phyloP scores from a whole-genome alignment of 768 basidiomycete species.

The Sporobolomyces phaffii region DNA sequence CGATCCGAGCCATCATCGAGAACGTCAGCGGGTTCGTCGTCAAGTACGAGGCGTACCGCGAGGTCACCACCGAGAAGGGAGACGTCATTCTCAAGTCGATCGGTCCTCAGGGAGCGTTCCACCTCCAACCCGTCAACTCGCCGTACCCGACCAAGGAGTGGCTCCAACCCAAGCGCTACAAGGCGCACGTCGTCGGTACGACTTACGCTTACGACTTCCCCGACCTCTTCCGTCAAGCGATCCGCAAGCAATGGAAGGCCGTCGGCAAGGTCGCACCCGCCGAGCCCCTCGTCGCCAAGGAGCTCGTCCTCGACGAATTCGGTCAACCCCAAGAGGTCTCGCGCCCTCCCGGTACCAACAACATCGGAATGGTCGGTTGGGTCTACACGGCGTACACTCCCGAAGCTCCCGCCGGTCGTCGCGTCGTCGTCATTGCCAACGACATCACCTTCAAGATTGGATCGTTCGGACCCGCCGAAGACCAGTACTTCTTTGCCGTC shows the following conservation, averaged over 20 bases:
- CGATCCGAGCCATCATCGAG: conserved; percentile 95
- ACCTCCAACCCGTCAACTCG: conserved; percentile 88
- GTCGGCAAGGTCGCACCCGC: conserved; percentile 69
- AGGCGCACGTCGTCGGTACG: conserved; percentile 94
- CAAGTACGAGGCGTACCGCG: conserved; percentile 96
- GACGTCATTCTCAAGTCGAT: conserved; percentile 95
- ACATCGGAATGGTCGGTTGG: conserved; percentile 97
- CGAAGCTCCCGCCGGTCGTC: conserved; percentile 82
- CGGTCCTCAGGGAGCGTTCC: conserved; percentile 92
- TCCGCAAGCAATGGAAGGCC: conserved; percentile 79
- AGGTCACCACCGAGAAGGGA: conserved; percentile 92
- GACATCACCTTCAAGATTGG: conserved; percentile 99
- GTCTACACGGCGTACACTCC: conserved; percentile 86
- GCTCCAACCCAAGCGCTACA: conserved; percentile 95
- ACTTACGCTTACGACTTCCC: conserved; percentile 99
- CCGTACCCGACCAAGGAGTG: conserved; percentile 96
- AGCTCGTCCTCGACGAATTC: conserved; percentile 89
- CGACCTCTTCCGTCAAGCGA: conserved; percentile 93
- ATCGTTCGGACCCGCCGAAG: conserved; percentile 91
- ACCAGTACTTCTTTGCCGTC: conserved; percentile 92
- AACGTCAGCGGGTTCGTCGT: conserved; percentile 98
- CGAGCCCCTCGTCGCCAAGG: conserved; percentile 70
- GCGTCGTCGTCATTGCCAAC: conserved; percentile 84
- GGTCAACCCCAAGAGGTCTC: conserved; percentile 85
- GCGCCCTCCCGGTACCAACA: conserved; percentile 86